phyloP scores from a whole-genome alignment of 2,329 filamentous ascomycete species.

The Ophiostoma sp. region DNA sequence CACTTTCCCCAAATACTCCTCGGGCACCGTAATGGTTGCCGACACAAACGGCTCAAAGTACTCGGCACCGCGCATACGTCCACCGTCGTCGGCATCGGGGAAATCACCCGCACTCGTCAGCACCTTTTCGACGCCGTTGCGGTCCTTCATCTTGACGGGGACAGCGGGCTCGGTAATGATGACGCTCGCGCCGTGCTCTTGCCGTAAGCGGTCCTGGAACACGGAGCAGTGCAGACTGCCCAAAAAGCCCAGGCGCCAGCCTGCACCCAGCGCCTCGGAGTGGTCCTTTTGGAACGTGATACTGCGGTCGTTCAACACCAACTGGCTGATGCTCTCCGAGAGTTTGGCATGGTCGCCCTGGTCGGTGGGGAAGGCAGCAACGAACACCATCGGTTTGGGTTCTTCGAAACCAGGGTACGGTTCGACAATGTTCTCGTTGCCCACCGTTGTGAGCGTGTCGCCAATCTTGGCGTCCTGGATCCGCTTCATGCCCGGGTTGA shows the following conservation, averaged over 20 bases:
- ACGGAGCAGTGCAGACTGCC: constrained; percentile 99
- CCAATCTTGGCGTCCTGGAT: constrained; percentile 95
- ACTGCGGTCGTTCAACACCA: constrained; percentile 91
- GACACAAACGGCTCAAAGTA: constrained; percentile 67
- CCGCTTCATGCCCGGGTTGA: constrained; percentile 97
- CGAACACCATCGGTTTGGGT: constrained; percentile 98
- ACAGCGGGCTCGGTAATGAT: constrained; percentile 97
- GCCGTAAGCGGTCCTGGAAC: constrained; percentile 90
- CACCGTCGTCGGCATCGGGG: constrained; percentile 63
- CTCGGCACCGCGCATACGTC: constrained; percentile 45
- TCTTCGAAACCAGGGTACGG: constrained; percentile 92
- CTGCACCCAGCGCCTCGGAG: constrained; percentile 88
- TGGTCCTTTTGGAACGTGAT: constrained; percentile 93
- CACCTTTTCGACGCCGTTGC: constrained; percentile 72
- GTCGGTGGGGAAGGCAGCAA: constrained; percentile 92
- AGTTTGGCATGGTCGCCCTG: constrained; percentile 82
- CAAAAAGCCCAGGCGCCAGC: constrained; percentile 90
- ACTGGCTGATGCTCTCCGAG: constrained; percentile 90
- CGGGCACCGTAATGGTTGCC: constrained; percentile 85
- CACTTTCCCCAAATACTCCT: constrained; percentile 89
- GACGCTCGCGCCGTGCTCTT: constrained; percentile 91
- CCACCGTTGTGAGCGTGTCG: constrained; percentile 87
- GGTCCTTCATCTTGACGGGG: constrained; percentile 81
- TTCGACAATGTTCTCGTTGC: constrained; percentile 72
- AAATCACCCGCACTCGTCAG: constrained; percentile 87